phyloP scores from a whole-genome alignment of 768 basidiomycete species.

The Xerocomellus intermedius region DNA sequence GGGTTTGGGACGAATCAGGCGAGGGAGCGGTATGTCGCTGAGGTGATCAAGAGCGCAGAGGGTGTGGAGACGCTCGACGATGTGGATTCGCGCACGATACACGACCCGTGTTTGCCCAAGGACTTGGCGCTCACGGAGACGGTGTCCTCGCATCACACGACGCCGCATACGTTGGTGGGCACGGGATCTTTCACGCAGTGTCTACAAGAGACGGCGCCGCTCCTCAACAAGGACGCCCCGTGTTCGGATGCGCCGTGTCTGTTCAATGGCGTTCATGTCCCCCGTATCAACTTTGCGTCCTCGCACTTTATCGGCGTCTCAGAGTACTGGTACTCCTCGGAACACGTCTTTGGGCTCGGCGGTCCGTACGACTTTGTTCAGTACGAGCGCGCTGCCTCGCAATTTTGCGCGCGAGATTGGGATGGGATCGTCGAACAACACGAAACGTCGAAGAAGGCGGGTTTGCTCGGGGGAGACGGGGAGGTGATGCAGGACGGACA shows the following conservation, averaged over 20 bases:
- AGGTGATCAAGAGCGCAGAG: constrained; percentile 60
- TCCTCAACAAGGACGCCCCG: constrained; percentile 81
- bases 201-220: constrained; percentile 62
- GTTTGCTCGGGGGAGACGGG: constrained; percentile 57
- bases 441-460: constrained; percentile 46
- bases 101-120: constrained; percentile 90
- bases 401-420: constrained; percentile 86
- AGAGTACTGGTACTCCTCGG: constrained; percentile 99
- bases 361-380: constrained; percentile 96
- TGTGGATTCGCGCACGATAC: constrained; percentile 41
- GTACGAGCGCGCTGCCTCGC: constrained; percentile 88
- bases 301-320: constrained; percentile 96
- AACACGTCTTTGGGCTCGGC: constrained; percentile 93
- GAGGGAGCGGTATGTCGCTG: constrained; percentile 86
- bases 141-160: constrained; percentile 46
- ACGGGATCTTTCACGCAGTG: constrained; percentile 92
- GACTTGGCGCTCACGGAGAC: constrained; percentile 61
- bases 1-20: constrained; percentile 98
- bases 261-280: constrained; percentile 93
- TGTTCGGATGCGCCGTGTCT: constrained; percentile 86
- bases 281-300: constrained; percentile 89
- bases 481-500: constrained; percentile 60
- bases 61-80: constrained; percentile 23
- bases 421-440: constrained; percentile 68
- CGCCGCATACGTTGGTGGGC: constrained; percentile 67